Evolutionary conservation across 2,329 filamentous ascomycete genomes (phyloP), one percentile per base, ranked within the genome.

Genomic region (Sporothrix curviconia): DNA sequence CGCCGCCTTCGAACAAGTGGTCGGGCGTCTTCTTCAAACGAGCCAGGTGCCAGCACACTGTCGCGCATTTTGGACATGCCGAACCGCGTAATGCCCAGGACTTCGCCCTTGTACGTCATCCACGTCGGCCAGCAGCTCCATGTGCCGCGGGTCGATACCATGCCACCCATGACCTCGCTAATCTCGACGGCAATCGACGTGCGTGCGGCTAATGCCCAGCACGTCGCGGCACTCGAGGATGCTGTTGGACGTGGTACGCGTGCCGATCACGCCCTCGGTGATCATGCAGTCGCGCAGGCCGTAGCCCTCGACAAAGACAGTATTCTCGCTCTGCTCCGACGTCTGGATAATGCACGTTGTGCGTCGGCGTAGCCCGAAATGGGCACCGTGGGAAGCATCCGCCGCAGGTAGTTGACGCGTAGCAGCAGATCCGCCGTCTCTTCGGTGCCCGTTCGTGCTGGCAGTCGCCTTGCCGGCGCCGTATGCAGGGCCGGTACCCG

Each of bases 21-120:
- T 99, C 94, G 0, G 94, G 91, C 47, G 94, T 99, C 81, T 97
- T 97, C 74, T 99, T 94, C 68, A 99, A 99, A 17, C 87, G 92
- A 0, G 94, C 94, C 12, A 99, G 80, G 72, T 99, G 94, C n/a
- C 57, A 99, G 76, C 11, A 97, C 94, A 15, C 84, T 89, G 71
- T 99, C 94, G 53, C 94, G 82, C 87, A 96, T 97, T 78, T 97
- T 99, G 58, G 91, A 89, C 25, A 99, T 79, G 53, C 94, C 94
- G 71, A 97, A 97, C 32, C 94, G 87, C 2, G 94, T 99, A 69
- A 99, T 99, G 53, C 94, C 94, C 17, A 96, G 81, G 0, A 99
- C 89, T 65, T 97, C 92, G 52, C 94, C 94, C 76, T 96, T 97
- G 80, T 92, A 97, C 1, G 94, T 97, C 94, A 99, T 99, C n/a